Percentiles rank a stretch among this genome's conserved stretches.
These are phyloP conservation scores for Inonotus hispidus DNA, from an alignment of 1,284 basidiomycete genomes.

Conservation along the genomic window DNA sequence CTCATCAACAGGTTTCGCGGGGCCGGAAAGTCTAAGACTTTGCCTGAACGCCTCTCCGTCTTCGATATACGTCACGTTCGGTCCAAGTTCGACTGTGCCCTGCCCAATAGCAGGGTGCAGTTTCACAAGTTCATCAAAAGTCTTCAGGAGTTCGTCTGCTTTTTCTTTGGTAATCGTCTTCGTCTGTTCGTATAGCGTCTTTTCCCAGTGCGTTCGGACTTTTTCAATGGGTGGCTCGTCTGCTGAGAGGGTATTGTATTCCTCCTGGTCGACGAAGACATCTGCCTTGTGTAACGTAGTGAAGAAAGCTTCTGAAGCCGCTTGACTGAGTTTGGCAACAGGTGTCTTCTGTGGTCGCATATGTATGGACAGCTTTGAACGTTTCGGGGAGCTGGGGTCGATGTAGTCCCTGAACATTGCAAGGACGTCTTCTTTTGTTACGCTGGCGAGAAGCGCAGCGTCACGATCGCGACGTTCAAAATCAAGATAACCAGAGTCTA, in stretches of 20 bases:
- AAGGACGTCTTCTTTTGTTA: constrained; percentile 79
- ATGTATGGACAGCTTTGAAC: constrained; percentile 82
- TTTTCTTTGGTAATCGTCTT: constrained; percentile 21
- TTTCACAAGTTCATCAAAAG: constrained; percentile 50
- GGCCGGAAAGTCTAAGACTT: constrained; percentile 43
- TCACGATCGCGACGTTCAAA: constrained; percentile 71
- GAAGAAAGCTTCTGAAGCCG: constrained; percentile 64
- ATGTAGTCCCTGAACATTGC: constrained; percentile 67
- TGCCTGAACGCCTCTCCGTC: constrained; percentile 74
- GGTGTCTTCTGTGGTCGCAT: constrained; percentile 64
- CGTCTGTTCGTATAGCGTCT: constrained; percentile 37
- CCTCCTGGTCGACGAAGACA: constrained; percentile 47
- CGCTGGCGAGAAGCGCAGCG: constrained; percentile 51
- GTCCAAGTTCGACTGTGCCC: constrained; percentile 41
- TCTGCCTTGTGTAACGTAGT: constrained; percentile 46
- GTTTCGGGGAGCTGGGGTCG: constrained; percentile 62
- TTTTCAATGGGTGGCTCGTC: constrained; percentile 43
- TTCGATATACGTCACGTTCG: constrained; percentile 56
- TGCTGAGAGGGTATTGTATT: constrained; percentile 40
- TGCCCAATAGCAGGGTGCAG: constrained; percentile 48
- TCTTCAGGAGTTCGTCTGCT: constrained; percentile 45
- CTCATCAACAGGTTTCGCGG: constrained; percentile 54
- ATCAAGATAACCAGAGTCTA: constrained; percentile 74
- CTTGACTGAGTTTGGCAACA: constrained; percentile 56
- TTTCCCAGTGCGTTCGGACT: constrained; percentile 53